Base-by-base conservation (phyloP, 306 rosid genomes). In the Castanea crenata region DNA sequence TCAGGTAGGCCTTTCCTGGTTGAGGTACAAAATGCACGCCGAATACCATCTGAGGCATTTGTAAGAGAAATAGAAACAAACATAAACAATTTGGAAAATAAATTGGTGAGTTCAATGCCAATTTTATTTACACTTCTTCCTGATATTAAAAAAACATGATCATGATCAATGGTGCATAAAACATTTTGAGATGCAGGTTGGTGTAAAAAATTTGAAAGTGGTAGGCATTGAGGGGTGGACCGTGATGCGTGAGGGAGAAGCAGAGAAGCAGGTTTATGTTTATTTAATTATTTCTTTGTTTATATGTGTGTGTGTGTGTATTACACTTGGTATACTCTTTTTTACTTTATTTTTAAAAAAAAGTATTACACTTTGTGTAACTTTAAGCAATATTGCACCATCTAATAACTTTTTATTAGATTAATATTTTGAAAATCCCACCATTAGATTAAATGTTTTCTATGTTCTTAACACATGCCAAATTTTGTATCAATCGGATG, bases 1-100 rank as follows among this genome's bases (percentile, higher is more conserved):
- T 82, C 92, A 38, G 99, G 99, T 72, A 91, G 97, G 86, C 99
- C 97, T 41, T 94, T 94, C 81, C 90, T 94, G 74, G 83, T 94
- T 79, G 99, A 94, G 90, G 86, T 94, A 88, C 95, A 88, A 82
- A 95, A 92, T 49, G 84, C 91, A 5, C 89, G 93, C 31, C 78
- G 4, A 61, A 46, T 90, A 71, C 98, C 97, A 27, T 84, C 90
- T 63, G 88, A 91, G 63, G 85, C 82, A 67, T 76, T 62, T 75
- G 85, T 88, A 41, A 84, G 89, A 69, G 75, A 86, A 83, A 73
- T 92, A 52, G 91, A 91, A 83, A 84, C 75, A 74, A 77, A 67
- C 81, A 92, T 95, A 76, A 95, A 91, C 78, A 80, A 70, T 34
- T 31, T 27, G 74, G 90, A 91, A 82, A 91, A 81, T 55, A 87